Conservation (phyloP, 78 protist genomes). For the slime mould (Dictyostelium discoideum) region dicty_2.7 NC_007089.4:2074501-2075000, state of each 20-base stretch:
- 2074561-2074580: no score
- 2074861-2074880: neutral
- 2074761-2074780: neutral
- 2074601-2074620: no score
- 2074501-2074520: neutral
- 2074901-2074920: constrained; percentile 19
- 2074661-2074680: neutral
- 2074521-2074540: no score
- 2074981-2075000: constrained; percentile 41
- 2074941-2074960: neutral
- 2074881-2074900: constrained; percentile 13
- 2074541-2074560: no score
- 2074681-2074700: neutral
- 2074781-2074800: neutral
- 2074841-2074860: constrained; percentile 18
- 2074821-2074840: constrained; percentile 3
- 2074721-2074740: neutral
- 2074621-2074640: neutral
- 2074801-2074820: neutral
- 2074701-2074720: neutral
- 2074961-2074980: neutral
- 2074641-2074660: no score
- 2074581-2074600: no score
- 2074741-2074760: neutral
- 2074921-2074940: neutral